phyloP scores from a whole-genome alignment of 2,329 filamentous ascomycete genomes.

The Hypoxylon rubiginosum region DNA sequence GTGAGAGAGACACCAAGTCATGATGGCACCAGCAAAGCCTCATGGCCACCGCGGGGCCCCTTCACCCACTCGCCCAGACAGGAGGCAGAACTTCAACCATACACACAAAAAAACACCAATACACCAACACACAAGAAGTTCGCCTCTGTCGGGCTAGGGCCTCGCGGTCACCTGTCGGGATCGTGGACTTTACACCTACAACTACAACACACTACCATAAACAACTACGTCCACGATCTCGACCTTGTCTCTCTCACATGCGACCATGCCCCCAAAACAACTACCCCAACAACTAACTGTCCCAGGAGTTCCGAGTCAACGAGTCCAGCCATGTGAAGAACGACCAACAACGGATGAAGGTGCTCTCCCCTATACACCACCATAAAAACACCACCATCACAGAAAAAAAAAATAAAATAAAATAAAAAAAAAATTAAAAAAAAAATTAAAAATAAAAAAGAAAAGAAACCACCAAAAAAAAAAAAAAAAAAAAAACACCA shows the following conservation, averaged over 20 bases:
- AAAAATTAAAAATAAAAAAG: no score
- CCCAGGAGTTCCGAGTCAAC: not conserved
- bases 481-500: slow-evolving; percentile 3
- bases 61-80: not conserved
- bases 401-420: slow-evolving; percentile 2
- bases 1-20: slow-evolving; percentile 1
- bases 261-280: not conserved
- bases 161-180: not conserved
- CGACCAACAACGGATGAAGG: not conserved
- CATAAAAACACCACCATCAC: not conserved
- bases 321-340: slow-evolving; percentile 1
- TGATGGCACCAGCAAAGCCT: slow-evolving; percentile 1
- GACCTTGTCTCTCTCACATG: not conserved
- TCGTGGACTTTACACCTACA: not conserved
- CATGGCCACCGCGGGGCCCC: not conserved
- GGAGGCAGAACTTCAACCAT: not conserved
- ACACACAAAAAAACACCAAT: no score
- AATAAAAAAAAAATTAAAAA: slow-evolving; percentile 1
- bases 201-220: not conserved
- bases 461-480: not conserved
- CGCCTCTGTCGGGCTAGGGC: not conserved
- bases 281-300: not conserved
- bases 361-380: not conserved
- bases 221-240: not conserved
- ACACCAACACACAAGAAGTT: not conserved